Evolutionary conservation across 2,329 filamentous ascomycete genomes (phyloP).

Genomic region (Paecilomyces sp.): DNA sequence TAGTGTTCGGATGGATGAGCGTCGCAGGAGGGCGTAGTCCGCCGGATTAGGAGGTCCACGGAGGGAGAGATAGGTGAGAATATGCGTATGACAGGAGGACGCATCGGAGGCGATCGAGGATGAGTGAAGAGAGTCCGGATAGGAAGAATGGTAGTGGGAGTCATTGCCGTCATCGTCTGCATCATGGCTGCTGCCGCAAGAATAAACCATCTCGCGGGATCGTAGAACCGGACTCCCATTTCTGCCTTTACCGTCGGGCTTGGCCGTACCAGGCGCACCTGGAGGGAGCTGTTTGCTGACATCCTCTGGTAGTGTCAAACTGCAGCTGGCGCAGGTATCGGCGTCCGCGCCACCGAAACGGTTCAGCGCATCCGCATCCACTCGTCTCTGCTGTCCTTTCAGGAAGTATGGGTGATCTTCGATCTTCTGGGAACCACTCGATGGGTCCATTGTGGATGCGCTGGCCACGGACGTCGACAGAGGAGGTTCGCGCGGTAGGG

Average conservation of each 20-base stretch:
- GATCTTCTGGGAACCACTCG: slow-evolving; percentile 22
- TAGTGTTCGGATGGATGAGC: slow-evolving; percentile 51
- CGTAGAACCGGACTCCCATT: slow-evolving; percentile 50
- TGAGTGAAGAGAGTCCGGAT: slow-evolving; percentile 31
- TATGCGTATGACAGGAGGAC: slow-evolving; percentile 47
- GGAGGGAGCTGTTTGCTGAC: slow-evolving; percentile 47
- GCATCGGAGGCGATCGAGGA: slow-evolving; percentile 36
- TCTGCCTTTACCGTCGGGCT: slow-evolving; percentile 41
- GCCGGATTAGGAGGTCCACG: slow-evolving; percentile 48
- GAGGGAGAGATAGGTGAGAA: slow-evolving; percentile 52
- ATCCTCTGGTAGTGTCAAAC: slow-evolving; percentile 47
- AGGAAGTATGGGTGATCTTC: slow-evolving; percentile 49
- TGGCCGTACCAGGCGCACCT: slow-evolving; percentile 45
- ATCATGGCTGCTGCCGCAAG: slow-evolving; percentile 38
- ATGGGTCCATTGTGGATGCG: slow-evolving; percentile 12
- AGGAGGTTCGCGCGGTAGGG: slow-evolving; percentile 11
- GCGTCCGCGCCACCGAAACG: slow-evolving; percentile 38
- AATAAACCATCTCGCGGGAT: slow-evolving; percentile 47
- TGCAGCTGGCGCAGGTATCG: slow-evolving; percentile 53
- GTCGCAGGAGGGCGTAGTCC: slow-evolving; percentile 49
- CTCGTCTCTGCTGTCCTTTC: slow-evolving; percentile 23
- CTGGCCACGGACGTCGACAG: slow-evolving; percentile 20
- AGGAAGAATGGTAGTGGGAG: slow-evolving; percentile 28
- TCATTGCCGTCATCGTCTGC: slow-evolving; percentile 27
- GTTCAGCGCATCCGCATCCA: slow-evolving; percentile 40